Evolutionary conservation across 2,329 filamentous ascomycete genomes (phyloP), one percentile per base, ranked within the genome.

Genomic region (Exophiala xenobiotica): DNA sequence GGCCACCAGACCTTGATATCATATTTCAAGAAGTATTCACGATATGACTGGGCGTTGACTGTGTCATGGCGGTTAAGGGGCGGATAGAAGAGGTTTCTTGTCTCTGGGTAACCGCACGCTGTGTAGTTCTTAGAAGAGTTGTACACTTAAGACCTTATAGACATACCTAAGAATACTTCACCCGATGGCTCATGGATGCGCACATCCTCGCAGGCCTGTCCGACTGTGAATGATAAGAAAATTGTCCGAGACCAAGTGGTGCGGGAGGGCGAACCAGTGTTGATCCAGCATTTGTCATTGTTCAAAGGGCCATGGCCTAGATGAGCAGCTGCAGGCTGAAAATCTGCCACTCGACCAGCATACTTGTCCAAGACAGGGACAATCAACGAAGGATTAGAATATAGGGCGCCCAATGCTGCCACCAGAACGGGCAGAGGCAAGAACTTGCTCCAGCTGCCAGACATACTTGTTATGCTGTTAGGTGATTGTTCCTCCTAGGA

Each of bases 21-120:
- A 24, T 57, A 53, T 19, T 57, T 57, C 20, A 57, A 19, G 33
- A 57, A 57, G 38, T 57, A 57, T 33, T 57, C 54, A 16, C 43
- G 50, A 38, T 57, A 57, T 12, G 31, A 48, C 23, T 40, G 38
- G 9, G 46, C 54, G 9, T 26, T 35, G 27, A 24, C 16, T 14
- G 35, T 49, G 29, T 57, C 54, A 29, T 41, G 23, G 12, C 43
- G 46, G 19, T 46, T 44, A 12, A 57, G 9, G 9, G 54, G 50
- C 23, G 54, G 54, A 27, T 50, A 57, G 33, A 53, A 57, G 18
- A 22, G 27, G 11, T 42, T 48, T 3, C 54, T 37, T 16, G 54
- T 57, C 39, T 53, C 47, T 18, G 54, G 54, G 18, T 48, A 57
- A 6, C 54, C 54, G 19, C 54, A 57, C 39, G 54, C 54, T 57